phyloP scores from a whole-genome alignment of 345 rosid genomes.

The Anacardium occidentale region DNA sequence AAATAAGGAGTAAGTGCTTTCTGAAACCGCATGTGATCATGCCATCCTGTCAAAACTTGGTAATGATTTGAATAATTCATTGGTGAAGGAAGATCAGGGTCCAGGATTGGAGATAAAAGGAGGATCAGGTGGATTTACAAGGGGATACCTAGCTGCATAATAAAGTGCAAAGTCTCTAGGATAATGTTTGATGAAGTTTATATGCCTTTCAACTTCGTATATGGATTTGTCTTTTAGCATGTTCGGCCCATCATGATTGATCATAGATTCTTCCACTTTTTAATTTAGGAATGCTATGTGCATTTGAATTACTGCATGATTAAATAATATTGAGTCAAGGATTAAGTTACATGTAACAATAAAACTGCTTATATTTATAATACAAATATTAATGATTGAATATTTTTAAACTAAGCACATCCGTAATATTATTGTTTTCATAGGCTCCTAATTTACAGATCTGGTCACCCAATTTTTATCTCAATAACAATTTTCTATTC shows the following conservation, averaged over 20 bases:
- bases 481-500: too few species aligned
- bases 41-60: neutral
- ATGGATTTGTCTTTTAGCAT: neutral
- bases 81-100: neutral
- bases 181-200: neutral
- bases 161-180: neutral
- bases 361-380: too few species aligned
- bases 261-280: neutral
- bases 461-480: too few species aligned
- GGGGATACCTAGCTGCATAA: neutral
- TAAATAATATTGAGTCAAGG: too few species aligned
- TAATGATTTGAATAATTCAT: neutral
- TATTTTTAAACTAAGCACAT: too few species aligned
- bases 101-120: conserved; percentile 6
- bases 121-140: neutral
- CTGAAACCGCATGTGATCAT: neutral
- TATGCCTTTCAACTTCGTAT: neutral
- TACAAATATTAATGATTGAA: too few species aligned
- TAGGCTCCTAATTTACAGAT: too few species aligned
- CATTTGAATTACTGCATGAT: too few species aligned
- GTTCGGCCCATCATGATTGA: neutral
- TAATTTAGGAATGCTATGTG: too few species aligned
- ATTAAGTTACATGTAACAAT: too few species aligned
- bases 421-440: too few species aligned
- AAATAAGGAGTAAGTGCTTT: neutral